Conservation (phyloP, 352 stramenopile genomes). For the Pythium monospermum region DNA sequence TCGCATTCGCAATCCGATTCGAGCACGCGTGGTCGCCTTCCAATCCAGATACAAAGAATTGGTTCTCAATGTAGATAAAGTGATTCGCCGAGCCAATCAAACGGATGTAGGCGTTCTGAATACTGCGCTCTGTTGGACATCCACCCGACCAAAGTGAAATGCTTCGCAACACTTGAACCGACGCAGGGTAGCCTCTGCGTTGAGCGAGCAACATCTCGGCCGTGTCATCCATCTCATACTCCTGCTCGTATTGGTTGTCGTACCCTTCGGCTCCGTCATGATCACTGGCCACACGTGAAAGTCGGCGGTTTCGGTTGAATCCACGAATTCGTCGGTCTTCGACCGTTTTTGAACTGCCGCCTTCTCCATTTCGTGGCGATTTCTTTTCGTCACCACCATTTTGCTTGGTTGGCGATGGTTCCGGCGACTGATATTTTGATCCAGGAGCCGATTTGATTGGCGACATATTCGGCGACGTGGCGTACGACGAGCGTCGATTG, state of each 20-base stretch:
- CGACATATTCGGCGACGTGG: constrained; percentile 17
- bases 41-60: constrained; percentile 86
- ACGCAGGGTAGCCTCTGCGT: constrained; percentile 43
- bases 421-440: not conserved
- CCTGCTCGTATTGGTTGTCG: constrained; percentile 16
- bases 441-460: not conserved
- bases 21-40: constrained; percentile 74
- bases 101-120: constrained; percentile 88
- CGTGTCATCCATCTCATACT: constrained; percentile 23
- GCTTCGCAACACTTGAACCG: constrained; percentile 69
- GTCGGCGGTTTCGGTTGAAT: constrained; percentile 18
- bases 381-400: not conserved
- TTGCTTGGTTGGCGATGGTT: not conserved
- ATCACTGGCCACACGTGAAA: constrained; percentile 13
- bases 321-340: constrained; percentile 4
- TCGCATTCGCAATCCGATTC: constrained; percentile 78
- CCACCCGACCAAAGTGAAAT: constrained; percentile 81
- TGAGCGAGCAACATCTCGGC: constrained; percentile 9
- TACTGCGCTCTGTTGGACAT: constrained; percentile 78
- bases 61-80: constrained; percentile 93
- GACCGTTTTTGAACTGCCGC: not conserved
- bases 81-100: constrained; percentile 83
- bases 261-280: not conserved
- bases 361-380: not conserved
- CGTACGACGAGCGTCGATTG: constrained; percentile 10